phyloP scores from a whole-genome alignment of 345 rosid genomes.

The Hypericum perforatum region DNA sequence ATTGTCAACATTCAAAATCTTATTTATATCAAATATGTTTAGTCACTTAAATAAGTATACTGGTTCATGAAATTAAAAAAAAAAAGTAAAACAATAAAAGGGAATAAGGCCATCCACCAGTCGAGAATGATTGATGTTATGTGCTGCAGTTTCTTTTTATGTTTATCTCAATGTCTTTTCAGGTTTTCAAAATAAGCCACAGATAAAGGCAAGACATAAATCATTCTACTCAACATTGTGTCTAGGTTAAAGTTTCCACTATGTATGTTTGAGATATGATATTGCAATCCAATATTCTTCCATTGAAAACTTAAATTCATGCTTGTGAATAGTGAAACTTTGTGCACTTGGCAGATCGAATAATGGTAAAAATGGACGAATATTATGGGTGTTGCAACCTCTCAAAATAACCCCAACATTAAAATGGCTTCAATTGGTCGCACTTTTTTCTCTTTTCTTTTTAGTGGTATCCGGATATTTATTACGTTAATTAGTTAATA shows the following conservation, averaged over 20 bases:
- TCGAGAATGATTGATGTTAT: no score
- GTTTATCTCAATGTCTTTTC: no score
- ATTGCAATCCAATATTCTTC: constrained; percentile 16
- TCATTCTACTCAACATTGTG: constrained; percentile 17
- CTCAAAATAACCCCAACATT: not conserved
- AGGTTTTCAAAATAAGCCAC: no score
- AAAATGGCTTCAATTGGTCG: constrained; percentile 5
- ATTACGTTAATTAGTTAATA: not conserved
- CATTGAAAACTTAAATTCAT: not conserved
- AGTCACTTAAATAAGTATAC: no score
- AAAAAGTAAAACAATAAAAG: no score
- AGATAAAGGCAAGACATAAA: constrained; percentile 18
- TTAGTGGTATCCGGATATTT: not conserved
- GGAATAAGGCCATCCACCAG: no score
- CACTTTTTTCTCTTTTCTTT: constrained; percentile 1
- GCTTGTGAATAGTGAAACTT: not conserved
- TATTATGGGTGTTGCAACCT: constrained; percentile 20
- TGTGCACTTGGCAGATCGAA: constrained; percentile 12
- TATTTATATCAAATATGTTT: no score
- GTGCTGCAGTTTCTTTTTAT: no score
- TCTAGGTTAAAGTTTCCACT: constrained; percentile 14
- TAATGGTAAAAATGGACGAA: constrained; percentile 15
- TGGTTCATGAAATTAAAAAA: no score
- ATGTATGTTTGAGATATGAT: constrained; percentile 5
- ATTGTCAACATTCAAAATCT: no score